These are phyloP conservation scores for Blastobotrys niveus DNA, from an alignment of 1,139 yeast species.

Conservation along the genomic window DNA sequence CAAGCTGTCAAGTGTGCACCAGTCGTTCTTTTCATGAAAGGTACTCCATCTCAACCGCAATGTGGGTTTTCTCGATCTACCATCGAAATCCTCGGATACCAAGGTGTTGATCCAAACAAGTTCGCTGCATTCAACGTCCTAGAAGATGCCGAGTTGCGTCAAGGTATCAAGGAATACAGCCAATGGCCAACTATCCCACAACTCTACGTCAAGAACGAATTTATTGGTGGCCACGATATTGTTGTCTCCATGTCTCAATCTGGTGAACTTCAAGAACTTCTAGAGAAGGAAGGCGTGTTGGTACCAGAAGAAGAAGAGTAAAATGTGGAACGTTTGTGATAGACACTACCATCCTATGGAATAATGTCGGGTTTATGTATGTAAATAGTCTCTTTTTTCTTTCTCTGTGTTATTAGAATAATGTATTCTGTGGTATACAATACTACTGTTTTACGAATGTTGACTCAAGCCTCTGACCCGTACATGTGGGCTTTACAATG, in stretches of 20 bases:
- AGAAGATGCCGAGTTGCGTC: conserved; percentile 88
- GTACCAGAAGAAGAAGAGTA: conserved; percentile 64
- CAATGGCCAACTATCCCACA: conserved; percentile 92
- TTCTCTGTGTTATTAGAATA: no score
- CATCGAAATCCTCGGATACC: conserved; percentile 87
- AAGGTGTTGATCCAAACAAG: conserved; percentile 93
- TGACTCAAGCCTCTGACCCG: conserved; percentile 9
- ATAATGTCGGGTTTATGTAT: no score
- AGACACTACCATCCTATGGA: no score
- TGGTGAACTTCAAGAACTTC: conserved; percentile 83
- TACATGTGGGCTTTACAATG: conserved; percentile 5
- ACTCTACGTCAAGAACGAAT: conserved; percentile 58
- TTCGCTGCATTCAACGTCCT: conserved; percentile 96
- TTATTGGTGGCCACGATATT: conserved; percentile 97
- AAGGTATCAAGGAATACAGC: conserved; percentile 89
- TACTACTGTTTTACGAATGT: neutral
- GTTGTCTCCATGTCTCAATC: conserved; percentile 83
- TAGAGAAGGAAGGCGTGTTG: conserved; percentile 73
- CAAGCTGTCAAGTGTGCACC: conserved; percentile 83
- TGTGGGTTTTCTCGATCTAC: conserved; percentile 98
- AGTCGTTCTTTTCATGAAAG: conserved; percentile 71
- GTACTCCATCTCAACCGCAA: conserved; percentile 94
- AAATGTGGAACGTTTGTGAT: no score
- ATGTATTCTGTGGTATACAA: no score
- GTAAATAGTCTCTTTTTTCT: no score